These are phyloP conservation scores for Pyrenophora seminiperda DNA, from an alignment of 2,329 filamentous ascomycete genomes.

Conservation along the genomic window DNA sequence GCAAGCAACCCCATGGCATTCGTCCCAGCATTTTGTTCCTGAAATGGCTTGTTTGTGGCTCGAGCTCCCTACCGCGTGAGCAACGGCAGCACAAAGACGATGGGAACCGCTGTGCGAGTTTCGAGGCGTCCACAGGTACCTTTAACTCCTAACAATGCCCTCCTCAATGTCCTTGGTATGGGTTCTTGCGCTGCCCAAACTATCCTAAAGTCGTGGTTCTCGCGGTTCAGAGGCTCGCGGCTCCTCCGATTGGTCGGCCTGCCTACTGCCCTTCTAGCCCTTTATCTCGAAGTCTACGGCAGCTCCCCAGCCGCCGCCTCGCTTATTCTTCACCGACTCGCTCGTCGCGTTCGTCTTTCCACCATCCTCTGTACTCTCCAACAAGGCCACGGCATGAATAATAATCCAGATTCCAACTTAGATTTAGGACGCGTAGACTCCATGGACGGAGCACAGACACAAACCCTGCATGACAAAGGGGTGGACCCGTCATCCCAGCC, in stretches of 20 bases:
- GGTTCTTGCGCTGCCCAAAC: constrained; percentile 36
- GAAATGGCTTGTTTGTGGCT: constrained; percentile 19
- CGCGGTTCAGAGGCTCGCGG: constrained; percentile 31
- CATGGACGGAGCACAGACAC: constrained; percentile 40
- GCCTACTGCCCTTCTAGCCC: constrained; percentile 35
- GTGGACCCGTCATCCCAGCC: constrained; percentile 20
- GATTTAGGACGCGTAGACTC: constrained; percentile 27
- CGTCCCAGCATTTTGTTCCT: constrained; percentile 22
- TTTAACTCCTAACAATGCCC: constrained; percentile 34
- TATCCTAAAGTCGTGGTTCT: constrained; percentile 39
- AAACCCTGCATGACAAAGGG: constrained; percentile 36
- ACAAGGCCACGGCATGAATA: constrained; percentile 31
- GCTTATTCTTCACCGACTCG: constrained; percentile 45
- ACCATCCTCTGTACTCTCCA: constrained; percentile 30
- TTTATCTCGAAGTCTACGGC: constrained; percentile 40
- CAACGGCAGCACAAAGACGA: constrained; percentile 24
- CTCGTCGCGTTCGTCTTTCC: constrained; percentile 36
- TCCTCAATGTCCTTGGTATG: constrained; percentile 38
- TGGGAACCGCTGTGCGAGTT: constrained; percentile 16
- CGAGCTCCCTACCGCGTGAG: constrained; percentile 22
- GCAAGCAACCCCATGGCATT: constrained; percentile 26
- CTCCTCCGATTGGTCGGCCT: constrained; percentile 35
- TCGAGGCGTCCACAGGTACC: constrained; percentile 12
- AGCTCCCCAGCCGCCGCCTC: constrained; percentile 37
- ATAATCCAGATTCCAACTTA: constrained; percentile 17